These are phyloP conservation scores for Annulohypoxylon stygium DNA, from an alignment of 495 filamentous ascomycete species.

Conservation along the genomic window DNA sequence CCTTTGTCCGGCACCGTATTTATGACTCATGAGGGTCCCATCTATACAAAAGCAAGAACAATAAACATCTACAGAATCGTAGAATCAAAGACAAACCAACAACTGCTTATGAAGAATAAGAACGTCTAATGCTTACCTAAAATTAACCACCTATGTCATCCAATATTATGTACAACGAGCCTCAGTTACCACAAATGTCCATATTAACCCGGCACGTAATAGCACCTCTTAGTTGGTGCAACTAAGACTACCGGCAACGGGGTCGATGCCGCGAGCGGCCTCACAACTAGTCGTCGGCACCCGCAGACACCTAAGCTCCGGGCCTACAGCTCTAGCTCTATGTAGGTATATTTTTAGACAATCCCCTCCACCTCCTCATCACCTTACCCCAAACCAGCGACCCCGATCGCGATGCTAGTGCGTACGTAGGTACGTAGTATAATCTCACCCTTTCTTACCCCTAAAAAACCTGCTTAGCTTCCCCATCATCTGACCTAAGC, in stretches of 20 bases:
- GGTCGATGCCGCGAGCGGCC: neutral
- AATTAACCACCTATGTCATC: neutral
- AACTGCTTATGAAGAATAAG: neutral
- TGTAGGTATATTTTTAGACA: neutral
- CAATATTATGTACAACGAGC: neutral
- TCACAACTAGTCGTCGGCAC: neutral
- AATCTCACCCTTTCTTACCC: constrained; percentile 52
- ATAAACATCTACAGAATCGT: neutral
- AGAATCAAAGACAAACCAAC: neutral
- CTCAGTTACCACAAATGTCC: neutral
- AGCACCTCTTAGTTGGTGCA: neutral
- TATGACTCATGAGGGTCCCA: neutral
- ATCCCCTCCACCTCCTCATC: neutral
- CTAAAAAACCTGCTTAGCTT: constrained; percentile 69
- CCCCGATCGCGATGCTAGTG: neutral
- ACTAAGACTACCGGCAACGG: neutral
- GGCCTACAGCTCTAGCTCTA: neutral
- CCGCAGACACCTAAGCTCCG: neutral
- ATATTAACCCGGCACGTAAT: neutral
- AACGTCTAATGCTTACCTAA: neutral
- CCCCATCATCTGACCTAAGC: constrained; percentile 67
- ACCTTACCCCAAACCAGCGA: neutral
- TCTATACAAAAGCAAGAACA: no score
- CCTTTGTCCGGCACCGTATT: neutral
- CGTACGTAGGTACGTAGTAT: neutral